These are phyloP conservation scores for Tulasnella sp. DNA, from an alignment of 768 basidiomycete genomes.

Conservation along the genomic window DNA sequence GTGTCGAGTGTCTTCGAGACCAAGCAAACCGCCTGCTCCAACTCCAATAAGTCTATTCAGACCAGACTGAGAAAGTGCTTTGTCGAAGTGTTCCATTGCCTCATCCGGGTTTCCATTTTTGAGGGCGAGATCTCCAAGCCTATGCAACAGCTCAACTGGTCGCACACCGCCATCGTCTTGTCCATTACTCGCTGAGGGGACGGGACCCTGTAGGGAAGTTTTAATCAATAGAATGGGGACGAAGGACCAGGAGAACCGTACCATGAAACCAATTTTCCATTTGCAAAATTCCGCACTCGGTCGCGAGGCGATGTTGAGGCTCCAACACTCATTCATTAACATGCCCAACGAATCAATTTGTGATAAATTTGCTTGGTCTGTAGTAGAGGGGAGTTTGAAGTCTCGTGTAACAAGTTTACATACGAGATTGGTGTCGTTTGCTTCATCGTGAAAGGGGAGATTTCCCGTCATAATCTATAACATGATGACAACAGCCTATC, in stretches of 20 bases:
- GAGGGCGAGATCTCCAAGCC: neutral
- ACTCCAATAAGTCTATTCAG: neutral
- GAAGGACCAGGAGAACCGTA: neutral
- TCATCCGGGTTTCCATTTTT: neutral
- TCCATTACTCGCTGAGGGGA: neutral
- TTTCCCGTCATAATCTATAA: neutral
- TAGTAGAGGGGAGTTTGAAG: neutral
- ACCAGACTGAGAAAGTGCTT: neutral
- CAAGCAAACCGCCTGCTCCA: neutral
- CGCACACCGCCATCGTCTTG: neutral
- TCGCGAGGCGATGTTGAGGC: neutral
- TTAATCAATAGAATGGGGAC: neutral
- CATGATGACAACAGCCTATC: neutral
- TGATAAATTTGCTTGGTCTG: neutral
- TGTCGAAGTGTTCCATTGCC: neutral
- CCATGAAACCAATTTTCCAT: neutral
- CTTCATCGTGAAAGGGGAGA: neutral
- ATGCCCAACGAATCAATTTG: neutral
- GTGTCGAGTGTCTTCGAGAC: too few relatives aligned
- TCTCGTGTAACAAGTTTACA: neutral
- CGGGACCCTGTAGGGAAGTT: neutral
- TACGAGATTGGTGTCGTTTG: neutral
- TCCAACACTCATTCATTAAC: neutral
- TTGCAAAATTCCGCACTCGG: neutral
- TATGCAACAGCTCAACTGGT: neutral